These are phyloP conservation scores for Nakaseomyces uthaithaninus DNA, from an alignment of 1,139 yeast genomes.

Conservation along the genomic window DNA sequence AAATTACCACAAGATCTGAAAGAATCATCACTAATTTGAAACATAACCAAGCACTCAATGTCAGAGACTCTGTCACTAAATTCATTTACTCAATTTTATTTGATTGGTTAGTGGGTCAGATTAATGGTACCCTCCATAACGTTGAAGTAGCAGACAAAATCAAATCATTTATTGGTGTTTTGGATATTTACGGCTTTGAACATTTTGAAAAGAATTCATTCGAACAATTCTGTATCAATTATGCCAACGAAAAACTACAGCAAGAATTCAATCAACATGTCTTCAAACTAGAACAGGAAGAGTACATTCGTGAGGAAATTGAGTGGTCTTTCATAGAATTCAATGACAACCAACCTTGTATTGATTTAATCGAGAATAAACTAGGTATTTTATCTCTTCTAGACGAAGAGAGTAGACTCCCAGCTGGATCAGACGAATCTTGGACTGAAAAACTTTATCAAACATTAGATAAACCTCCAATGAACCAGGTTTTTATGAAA, in stretches of 20 bases:
- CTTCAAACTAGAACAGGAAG: conserved; percentile 94
- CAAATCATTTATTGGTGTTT: conserved; percentile 83
- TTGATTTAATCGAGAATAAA: conserved; percentile 83
- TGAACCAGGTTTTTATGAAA: conserved; percentile 75
- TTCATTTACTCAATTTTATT: conserved; percentile 88
- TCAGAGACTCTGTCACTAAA: conserved; percentile 94
- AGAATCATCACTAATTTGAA: conserved; percentile 80
- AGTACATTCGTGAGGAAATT: conserved; percentile 83
- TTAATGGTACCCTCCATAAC: conserved; percentile 77
- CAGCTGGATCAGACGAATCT: conserved; percentile 88
- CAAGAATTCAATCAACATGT: conserved; percentile 98
- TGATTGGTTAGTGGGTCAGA: conserved; percentile 89
- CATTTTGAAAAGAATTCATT: conserved; percentile 92
- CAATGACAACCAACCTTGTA: conserved; percentile 96
- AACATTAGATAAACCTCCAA: conserved; percentile 74
- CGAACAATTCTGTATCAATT: conserved; percentile 96
- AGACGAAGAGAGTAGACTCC: conserved; percentile 94
- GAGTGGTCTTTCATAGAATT: conserved; percentile 98
- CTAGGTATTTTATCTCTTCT: conserved; percentile 82
- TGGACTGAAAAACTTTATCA: conserved; percentile 91
- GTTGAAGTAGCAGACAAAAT: conserved; percentile 55
- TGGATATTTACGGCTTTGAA: conserved; percentile 97
- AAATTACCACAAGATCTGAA: conserved; percentile 84
- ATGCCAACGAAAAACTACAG: conserved; percentile 94
- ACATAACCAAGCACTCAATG: conserved; percentile 80